Percentiles rank a stretch among this genome's conserved stretches.
phyloP scores from a whole-genome alignment of 2,329 filamentous ascomycete genomes.

The Colletotrichum coccodes region DNA sequence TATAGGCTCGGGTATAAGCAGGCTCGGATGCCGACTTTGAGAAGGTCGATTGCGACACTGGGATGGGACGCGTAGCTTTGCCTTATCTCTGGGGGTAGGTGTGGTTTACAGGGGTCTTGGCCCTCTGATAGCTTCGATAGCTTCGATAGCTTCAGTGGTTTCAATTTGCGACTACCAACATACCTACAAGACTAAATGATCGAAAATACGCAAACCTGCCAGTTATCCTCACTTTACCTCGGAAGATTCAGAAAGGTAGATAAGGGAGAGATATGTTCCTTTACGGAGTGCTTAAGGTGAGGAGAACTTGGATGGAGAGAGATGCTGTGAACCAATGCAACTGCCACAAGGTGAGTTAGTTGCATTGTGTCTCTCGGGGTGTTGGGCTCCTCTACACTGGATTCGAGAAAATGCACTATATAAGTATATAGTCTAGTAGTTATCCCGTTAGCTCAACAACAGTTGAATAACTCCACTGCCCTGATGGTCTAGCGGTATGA shows the following conservation, averaged over 20 bases:
- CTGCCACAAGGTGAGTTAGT: too few species aligned
- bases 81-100: slow-evolving; percentile 21
- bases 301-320: too few species aligned
- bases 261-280: too few species aligned
- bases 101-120: slow-evolving; percentile 18
- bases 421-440: accelerated
- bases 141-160: neutral
- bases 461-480: neutral
- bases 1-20: slow-evolving; percentile 5
- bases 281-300: too few species aligned
- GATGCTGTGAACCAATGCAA: too few species aligned
- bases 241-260: too few species aligned
- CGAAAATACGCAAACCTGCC: too few species aligned
- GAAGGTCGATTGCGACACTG: slow-evolving; percentile 29
- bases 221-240: too few species aligned
- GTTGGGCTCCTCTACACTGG: too few species aligned
- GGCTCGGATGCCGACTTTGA: slow-evolving; percentile 26
- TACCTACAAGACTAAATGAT: neutral
- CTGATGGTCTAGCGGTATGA: slow-evolving; percentile 33
- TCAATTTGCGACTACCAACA: neutral
- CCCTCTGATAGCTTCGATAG: slow-evolving; percentile 12
- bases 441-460: accelerated
- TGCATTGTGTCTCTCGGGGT: too few species aligned
- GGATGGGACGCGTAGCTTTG: slow-evolving; percentile 6
- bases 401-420: too few species aligned